phyloP scores from a whole-genome alignment of 2,329 filamentous ascomycete species.

The Raffaelea albimanens region DNA sequence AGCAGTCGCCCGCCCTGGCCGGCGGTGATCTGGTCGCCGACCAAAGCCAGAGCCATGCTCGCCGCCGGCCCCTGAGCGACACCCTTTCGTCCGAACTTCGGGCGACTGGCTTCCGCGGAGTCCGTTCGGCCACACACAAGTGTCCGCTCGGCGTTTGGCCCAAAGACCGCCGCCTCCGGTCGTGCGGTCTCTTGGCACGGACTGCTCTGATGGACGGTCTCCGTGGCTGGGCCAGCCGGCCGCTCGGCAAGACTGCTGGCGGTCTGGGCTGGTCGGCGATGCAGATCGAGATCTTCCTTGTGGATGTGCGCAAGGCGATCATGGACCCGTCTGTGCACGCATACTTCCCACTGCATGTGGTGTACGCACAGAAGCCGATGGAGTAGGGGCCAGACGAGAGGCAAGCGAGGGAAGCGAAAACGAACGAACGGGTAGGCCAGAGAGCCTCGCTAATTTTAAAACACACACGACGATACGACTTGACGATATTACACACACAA shows the following conservation, averaged over 20 bases:
- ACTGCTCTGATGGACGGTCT: constrained; percentile 28
- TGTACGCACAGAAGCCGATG: constrained; percentile 22
- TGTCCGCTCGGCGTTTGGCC: constrained; percentile 41
- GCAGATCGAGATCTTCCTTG: constrained; percentile 26
- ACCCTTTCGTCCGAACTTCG: constrained; percentile 24
- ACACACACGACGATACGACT: too few species aligned
- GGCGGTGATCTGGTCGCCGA: constrained; percentile 5
- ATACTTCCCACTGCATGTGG: constrained; percentile 21
- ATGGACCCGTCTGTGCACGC: constrained; percentile 20
- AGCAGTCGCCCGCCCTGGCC: constrained; percentile 17
- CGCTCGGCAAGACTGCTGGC: constrained; percentile 15
- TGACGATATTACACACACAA: too few species aligned
- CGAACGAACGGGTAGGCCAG: too few species aligned
- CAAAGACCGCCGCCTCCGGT: constrained; percentile 27
- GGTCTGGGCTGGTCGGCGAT: constrained; percentile 23
- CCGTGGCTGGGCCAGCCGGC: constrained; percentile 18
- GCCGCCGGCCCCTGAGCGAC: not conserved
- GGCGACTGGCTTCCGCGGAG: constrained; percentile 30
- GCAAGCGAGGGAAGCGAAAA: too few species aligned
- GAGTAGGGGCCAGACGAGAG: not conserved
- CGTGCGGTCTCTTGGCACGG: constrained; percentile 35
- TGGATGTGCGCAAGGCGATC: constrained; percentile 23
- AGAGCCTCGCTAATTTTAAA: too few species aligned
- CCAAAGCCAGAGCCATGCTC: not conserved
- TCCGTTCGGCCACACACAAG: constrained; percentile 27